Percentiles rank a stretch among this genome's conserved stretches.
phyloP scores from a whole-genome alignment of 805 yeast species.

The Hanseniaspora clermontiae region DNA sequence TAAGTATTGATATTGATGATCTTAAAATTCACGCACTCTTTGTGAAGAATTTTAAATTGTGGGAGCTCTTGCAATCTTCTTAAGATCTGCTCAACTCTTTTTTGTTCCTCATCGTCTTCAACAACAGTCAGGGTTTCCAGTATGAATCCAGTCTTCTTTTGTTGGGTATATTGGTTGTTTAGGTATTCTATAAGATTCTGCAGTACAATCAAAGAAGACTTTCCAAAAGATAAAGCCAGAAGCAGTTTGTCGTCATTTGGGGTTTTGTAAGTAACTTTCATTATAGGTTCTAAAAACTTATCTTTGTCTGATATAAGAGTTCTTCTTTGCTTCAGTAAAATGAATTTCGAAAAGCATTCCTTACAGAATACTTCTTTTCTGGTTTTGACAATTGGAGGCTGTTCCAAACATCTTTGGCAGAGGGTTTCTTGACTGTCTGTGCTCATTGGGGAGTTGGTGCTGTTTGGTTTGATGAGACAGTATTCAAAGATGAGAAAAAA shows the following conservation, averaged over 20 bases:
- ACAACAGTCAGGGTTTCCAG: slow-evolving; percentile 35
- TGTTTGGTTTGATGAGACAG: neutral
- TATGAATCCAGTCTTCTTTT: slow-evolving; percentile 45
- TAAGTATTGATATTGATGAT: slow-evolving; percentile 33
- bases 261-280: slow-evolving; percentile 28
- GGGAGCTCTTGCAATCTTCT: slow-evolving; percentile 16
- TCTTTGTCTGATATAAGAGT: slow-evolving; percentile 53
- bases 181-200: slow-evolving; percentile 53
- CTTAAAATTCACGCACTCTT: slow-evolving; percentile 31
- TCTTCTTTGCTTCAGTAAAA: slow-evolving; percentile 69
- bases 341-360: slow-evolving; percentile 56
- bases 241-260: slow-evolving; percentile 31
- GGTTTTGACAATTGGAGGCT: slow-evolving; percentile 19
- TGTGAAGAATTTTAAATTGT: slow-evolving; percentile 17
- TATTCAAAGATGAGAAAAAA: too few species aligned
- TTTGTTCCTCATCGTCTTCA: slow-evolving; percentile 31
- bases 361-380: slow-evolving; percentile 27
- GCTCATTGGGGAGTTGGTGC: neutral
- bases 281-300: slow-evolving; percentile 43
- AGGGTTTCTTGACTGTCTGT: neutral
- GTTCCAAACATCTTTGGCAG: slow-evolving; percentile 22
- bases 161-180: slow-evolving; percentile 39
- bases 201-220: slow-evolving; percentile 51
- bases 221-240: slow-evolving; percentile 54
- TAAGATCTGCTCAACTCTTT: slow-evolving; percentile 16